These are phyloP conservation scores for Onygena corvina DNA, from an alignment of 2,329 filamentous ascomycete genomes.

Conservation along the genomic window DNA sequence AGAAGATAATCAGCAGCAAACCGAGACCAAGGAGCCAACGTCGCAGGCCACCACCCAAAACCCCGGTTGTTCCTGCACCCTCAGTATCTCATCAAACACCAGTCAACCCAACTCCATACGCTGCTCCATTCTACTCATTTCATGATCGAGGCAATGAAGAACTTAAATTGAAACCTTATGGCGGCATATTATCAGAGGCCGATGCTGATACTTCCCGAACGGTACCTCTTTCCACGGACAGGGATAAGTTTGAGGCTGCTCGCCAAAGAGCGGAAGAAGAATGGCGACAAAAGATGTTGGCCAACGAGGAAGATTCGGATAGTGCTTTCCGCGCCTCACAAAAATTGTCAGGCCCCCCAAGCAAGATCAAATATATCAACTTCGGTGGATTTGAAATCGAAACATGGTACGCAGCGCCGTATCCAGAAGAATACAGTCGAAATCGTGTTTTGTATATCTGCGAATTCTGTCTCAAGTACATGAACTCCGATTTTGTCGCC, in stretches of 20 bases:
- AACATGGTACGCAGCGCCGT: slow-evolving; percentile 96
- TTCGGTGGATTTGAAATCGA: slow-evolving; percentile 97
- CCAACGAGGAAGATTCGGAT: slow-evolving; percentile 52
- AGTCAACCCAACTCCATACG: slow-evolving; percentile 51
- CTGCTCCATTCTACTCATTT: slow-evolving; percentile 75
- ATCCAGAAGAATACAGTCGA: slow-evolving; percentile 94
- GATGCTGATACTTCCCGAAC: slow-evolving; percentile 90
- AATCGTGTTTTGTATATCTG: slow-evolving; percentile 97
- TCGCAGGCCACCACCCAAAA: slow-evolving; percentile 34
- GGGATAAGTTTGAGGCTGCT: slow-evolving; percentile 77
- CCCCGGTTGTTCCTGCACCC: slow-evolving; percentile 29
- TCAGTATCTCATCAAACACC: slow-evolving; percentile 47
- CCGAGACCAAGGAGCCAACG: slow-evolving; percentile 46
- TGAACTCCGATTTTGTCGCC: slow-evolving; percentile 97
- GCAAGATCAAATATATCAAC: slow-evolving; percentile 97
- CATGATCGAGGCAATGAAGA: slow-evolving; percentile 84
- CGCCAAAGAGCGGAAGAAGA: slow-evolving; percentile 85
- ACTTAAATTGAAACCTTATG: slow-evolving; percentile 83
- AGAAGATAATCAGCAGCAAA: slow-evolving; percentile 47
- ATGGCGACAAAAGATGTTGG: slow-evolving; percentile 59
- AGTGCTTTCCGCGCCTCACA: slow-evolving; percentile 52
- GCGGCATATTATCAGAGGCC: slow-evolving; percentile 75
- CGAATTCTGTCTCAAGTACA: slow-evolving; percentile 98
- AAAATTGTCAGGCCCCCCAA: slow-evolving; percentile 74
- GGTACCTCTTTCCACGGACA: slow-evolving; percentile 65